Percentiles rank a stretch among this genome's conserved stretches.
phyloP scores from a whole-genome alignment of 495 filamentous ascomycete species.

The Collariella sp. region DNA sequence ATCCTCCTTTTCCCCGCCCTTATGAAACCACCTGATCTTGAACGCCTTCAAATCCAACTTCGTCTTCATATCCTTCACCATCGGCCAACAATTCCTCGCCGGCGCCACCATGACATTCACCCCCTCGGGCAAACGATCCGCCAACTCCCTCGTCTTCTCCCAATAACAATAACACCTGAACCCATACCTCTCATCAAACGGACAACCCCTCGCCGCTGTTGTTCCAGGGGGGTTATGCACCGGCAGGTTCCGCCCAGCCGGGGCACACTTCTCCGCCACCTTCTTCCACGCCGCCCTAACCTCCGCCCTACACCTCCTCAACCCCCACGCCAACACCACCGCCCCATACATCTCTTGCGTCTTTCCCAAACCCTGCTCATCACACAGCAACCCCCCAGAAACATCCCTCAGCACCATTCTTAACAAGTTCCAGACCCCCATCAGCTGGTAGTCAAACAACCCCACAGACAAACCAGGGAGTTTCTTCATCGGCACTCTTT shows the following conservation, averaged over 20 bases:
- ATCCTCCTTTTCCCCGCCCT: constrained; percentile 8
- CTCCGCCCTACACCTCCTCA: constrained; percentile 15
- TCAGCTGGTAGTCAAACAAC: constrained; percentile 26
- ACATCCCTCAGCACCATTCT: constrained; percentile 10
- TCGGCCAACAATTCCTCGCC: constrained; percentile 5
- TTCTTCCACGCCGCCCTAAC: constrained; percentile 8
- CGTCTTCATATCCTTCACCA: constrained; percentile 15
- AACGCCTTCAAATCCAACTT: constrained; percentile 20
- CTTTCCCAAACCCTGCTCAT: constrained; percentile 27
- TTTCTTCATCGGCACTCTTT: constrained; percentile 19
- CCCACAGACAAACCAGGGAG: constrained; percentile 17
- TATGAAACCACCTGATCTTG: constrained; percentile 10
- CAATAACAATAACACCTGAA: constrained; percentile 23
- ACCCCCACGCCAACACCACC: constrained; percentile 9
- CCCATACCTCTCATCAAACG: constrained; percentile 14
- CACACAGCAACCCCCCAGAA: constrained; percentile 18
- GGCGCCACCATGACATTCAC: constrained; percentile 19
- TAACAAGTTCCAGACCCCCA: constrained; percentile 18
- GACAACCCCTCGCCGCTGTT: not conserved
- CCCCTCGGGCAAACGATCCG: constrained; percentile 19
- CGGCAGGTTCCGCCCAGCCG: not conserved
- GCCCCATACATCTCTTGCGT: constrained; percentile 23
- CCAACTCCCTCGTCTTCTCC: constrained; percentile 12
- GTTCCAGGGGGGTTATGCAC: constrained; percentile 7
- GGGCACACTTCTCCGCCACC: not conserved